A percentile compares a stretch with the other conserved stretches of the same genome.
phyloP scores from a whole-genome alignment of 2,329 filamentous ascomycete genomes.

The Beauveria sp. region DNA sequence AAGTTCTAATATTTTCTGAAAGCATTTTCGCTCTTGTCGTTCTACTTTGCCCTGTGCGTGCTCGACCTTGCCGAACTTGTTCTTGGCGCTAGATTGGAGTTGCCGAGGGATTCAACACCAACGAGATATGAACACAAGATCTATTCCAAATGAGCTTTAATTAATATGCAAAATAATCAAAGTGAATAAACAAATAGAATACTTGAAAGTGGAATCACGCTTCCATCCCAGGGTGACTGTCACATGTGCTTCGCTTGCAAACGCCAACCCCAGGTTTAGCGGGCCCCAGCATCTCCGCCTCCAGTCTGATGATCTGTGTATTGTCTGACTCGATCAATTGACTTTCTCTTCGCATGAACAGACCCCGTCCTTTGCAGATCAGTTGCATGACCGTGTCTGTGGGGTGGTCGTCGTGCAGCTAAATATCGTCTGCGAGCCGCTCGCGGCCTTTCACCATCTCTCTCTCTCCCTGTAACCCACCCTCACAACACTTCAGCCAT shows the following conservation, averaged over 20 bases:
- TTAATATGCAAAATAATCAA: too few relatives aligned
- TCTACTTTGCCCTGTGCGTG: too few relatives aligned
- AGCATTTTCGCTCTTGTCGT: too few relatives aligned
- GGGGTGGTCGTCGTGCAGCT: neutral
- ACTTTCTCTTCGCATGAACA: neutral
- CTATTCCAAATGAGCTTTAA: too few relatives aligned
- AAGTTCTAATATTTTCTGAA: too few relatives aligned
- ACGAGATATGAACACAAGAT: too few relatives aligned
- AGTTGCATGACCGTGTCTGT: neutral
- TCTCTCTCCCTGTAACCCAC: neutral
- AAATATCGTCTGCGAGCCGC: neutral
- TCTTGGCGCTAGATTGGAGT: too few relatives aligned
- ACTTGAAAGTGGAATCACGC: too few relatives aligned
- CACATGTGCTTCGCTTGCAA: slow-evolving; percentile 2
- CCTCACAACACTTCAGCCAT: neutral
- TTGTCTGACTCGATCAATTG: neutral
- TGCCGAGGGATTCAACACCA: too few relatives aligned
- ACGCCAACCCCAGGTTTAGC: slow-evolving; percentile 8
- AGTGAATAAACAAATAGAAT: too few relatives aligned
- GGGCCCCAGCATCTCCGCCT: neutral
- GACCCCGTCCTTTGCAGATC: neutral
- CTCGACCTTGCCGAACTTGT: too few relatives aligned
- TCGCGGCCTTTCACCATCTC: neutral
- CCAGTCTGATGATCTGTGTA: neutral
- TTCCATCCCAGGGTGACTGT: neutral